These are phyloP conservation scores for Xerocomellus intermedius DNA, from an alignment of 768 basidiomycete species.

Conservation along the genomic window DNA sequence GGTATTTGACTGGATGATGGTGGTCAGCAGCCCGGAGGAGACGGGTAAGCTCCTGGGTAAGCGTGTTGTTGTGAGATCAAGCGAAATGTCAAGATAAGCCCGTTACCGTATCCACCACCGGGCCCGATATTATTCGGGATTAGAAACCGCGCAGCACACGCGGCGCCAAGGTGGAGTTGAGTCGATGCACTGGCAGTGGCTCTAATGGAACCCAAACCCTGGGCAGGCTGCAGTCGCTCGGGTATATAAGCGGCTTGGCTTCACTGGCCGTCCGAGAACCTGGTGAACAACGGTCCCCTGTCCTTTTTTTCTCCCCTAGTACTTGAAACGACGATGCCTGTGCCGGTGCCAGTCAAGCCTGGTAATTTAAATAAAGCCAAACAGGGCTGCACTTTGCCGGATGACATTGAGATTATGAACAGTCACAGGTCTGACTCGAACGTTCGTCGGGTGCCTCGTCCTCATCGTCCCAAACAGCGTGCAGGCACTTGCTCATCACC, in stretches of 20 bases:
- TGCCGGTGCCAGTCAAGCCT: constrained; percentile 12
- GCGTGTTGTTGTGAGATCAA: too few species aligned
- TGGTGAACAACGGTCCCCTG: not conserved
- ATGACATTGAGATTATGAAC: constrained; percentile 9
- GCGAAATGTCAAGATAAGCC: too few species aligned
- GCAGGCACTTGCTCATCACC: not conserved
- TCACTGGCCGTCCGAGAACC: not conserved
- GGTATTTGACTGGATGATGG: too few species aligned
- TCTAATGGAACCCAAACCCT: constrained; percentile 1
- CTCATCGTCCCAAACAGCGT: constrained; percentile 3
- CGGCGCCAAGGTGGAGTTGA: constrained; percentile 23
- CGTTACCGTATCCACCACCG: too few species aligned
- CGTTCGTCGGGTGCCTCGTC: not conserved
- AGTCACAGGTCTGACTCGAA: constrained; percentile 21
- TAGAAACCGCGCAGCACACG: not conserved
- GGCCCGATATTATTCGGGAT: not conserved
- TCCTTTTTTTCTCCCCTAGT: not conserved
- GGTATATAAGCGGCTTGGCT: not conserved
- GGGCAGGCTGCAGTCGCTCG: not conserved
- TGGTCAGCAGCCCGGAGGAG: too few species aligned
- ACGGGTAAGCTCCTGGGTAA: too few species aligned
- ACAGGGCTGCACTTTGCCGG: constrained; percentile 20
- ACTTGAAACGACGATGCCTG: constrained; percentile 18
- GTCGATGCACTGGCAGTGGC: not conserved
- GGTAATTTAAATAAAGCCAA: constrained; percentile 28